phyloP scores from a whole-genome alignment of 1,139 yeast species.

The Suhomyces guaymorum region DNA sequence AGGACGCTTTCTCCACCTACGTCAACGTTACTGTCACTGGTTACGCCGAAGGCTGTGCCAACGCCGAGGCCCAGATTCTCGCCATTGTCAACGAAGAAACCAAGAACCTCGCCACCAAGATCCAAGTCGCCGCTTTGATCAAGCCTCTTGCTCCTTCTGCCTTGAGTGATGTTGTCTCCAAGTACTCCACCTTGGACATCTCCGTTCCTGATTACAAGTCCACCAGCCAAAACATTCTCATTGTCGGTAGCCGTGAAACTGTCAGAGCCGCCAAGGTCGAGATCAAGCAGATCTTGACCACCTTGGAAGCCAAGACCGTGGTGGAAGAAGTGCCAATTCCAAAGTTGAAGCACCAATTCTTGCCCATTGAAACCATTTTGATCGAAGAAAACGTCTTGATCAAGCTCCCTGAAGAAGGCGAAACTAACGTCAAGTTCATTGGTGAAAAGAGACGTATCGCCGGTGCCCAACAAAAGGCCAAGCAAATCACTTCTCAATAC shows the following conservation, averaged over 20 bases:
- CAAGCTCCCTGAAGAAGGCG: conserved; percentile 51
- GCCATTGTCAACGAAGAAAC: conserved; percentile 78
- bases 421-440: conserved; percentile 57
- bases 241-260: conserved; percentile 66
- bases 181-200: conserved; percentile 31
- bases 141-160: conserved; percentile 52
- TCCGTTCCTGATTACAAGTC: conserved; percentile 38
- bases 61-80: conserved; percentile 70
- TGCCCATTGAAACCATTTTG: conserved; percentile 49
- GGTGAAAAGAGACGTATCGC: conserved; percentile 60
- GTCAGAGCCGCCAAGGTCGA: conserved; percentile 52
- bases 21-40: conserved; percentile 74
- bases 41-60: conserved; percentile 78
- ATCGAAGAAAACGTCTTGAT: conserved; percentile 62
- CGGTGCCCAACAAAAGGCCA: conserved; percentile 60
- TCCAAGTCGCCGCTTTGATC: conserved; percentile 48
- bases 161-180: conserved; percentile 25
- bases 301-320: conserved; percentile 40
- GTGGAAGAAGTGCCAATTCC: conserved; percentile 47
- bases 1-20: conserved; percentile 54
- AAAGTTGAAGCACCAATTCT: conserved; percentile 44
- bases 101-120: conserved; percentile 51
- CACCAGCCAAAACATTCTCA: conserved; percentile 31
- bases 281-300: conserved; percentile 48
- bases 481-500: conserved; percentile 51